Conservation (phyloP, 2,329 filamentous ascomycete genomes). For the Onygena corvina region DNA sequence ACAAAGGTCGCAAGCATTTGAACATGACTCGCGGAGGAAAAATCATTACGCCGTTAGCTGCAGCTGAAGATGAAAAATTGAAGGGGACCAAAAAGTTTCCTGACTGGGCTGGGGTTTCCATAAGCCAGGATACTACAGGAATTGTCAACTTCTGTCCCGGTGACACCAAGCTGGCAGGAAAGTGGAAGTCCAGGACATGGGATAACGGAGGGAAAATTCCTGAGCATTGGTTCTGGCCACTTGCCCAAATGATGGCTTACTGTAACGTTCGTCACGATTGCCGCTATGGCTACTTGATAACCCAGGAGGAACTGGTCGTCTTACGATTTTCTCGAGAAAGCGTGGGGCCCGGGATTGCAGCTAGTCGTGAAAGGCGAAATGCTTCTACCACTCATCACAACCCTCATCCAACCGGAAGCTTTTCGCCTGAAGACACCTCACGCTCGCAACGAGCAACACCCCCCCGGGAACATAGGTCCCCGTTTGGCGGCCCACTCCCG, state of each 20-base stretch:
- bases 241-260: neutral
- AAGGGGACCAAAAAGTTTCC: no score
- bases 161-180: neutral
- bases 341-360: constrained; percentile 9
- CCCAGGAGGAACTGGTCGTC: constrained; percentile 9
- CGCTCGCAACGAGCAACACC: neutral
- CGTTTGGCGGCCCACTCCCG: no score
- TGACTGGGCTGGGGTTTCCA: neutral
- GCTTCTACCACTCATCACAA: neutral
- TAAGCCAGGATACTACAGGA: neutral
- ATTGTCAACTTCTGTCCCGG: neutral
- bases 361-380: neutral
- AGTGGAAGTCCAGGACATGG: neutral
- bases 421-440: neutral
- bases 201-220: neutral
- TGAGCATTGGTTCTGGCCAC: neutral
- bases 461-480: neutral
- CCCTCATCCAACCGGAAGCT: neutral
- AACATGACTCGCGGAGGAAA: no score
- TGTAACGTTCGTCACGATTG: constrained; percentile 3
- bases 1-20: no score
- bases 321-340: constrained; percentile 8
- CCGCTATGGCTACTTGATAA: constrained; percentile 12
- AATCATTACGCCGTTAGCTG: no score
- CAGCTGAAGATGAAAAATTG: no score